These are phyloP conservation scores for Candida endomychidarum DNA, from an alignment of 805 yeast species.

Conservation along the genomic window DNA sequence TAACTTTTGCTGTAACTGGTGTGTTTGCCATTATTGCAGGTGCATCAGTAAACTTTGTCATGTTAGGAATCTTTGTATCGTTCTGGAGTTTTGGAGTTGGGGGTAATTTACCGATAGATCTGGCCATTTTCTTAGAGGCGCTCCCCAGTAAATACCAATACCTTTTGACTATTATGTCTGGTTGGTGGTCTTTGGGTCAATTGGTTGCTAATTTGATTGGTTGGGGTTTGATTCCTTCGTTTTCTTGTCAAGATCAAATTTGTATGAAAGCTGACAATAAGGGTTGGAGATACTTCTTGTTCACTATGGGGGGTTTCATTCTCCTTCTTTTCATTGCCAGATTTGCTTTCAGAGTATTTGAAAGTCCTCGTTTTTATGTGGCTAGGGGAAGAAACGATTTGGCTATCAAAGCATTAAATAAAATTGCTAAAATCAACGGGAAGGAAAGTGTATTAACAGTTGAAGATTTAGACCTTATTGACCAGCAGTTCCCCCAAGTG, in stretches of 20 bases:
- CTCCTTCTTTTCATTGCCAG: constrained; percentile 34
- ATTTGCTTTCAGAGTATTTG: constrained; percentile 44
- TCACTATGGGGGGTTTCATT: constrained; percentile 55
- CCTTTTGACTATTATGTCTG: constrained; percentile 39
- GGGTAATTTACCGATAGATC: constrained; percentile 33
- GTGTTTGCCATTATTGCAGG: constrained; percentile 29
- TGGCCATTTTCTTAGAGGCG: constrained; percentile 30
- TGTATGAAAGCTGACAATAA: constrained; percentile 51
- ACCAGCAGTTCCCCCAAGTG: constrained; percentile 24
- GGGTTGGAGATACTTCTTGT: constrained; percentile 63
- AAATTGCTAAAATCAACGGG: constrained; percentile 47
- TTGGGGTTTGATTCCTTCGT: constrained; percentile 55
- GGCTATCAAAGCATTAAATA: constrained; percentile 44
- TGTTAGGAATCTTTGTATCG: constrained; percentile 25
- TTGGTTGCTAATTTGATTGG: constrained; percentile 50
- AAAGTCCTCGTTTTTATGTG: constrained; percentile 56
- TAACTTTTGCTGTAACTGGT: constrained; percentile 28
- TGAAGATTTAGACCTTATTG: constrained; percentile 47
- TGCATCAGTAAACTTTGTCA: constrained; percentile 29
- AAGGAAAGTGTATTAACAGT: constrained; percentile 41
- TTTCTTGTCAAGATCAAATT: constrained; percentile 40
- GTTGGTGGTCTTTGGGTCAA: constrained; percentile 67
- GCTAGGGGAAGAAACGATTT: constrained; percentile 52
- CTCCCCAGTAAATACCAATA: constrained; percentile 27
- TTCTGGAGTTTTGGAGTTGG: constrained; percentile 34